phyloP scores from a whole-genome alignment of 345 rosid genomes.

The Microthlaspi erraticum region DNA sequence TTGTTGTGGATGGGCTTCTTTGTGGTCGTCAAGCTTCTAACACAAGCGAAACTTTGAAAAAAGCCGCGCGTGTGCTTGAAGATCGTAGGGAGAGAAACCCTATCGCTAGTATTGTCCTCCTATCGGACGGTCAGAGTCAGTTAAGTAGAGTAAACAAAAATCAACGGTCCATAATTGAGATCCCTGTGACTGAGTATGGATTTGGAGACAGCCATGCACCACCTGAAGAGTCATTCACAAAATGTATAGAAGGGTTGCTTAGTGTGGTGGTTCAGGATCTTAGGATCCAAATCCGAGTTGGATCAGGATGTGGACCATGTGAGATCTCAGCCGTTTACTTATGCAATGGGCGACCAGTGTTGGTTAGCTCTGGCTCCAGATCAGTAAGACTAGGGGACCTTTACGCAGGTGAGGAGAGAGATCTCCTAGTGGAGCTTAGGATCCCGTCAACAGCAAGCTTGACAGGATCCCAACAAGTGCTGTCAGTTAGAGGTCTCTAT shows the following conservation, averaged over 20 bases:
- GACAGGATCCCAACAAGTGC: constrained; percentile 52
- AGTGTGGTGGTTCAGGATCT: constrained; percentile 78
- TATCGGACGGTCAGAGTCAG: constrained; percentile 70
- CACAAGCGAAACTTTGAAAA: constrained; percentile 66
- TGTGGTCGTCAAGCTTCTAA: constrained; percentile 69
- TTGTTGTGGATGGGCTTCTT: constrained; percentile 61
- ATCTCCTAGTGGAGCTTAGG: constrained; percentile 69
- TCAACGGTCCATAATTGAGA: constrained; percentile 57
- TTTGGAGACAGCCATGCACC: constrained; percentile 59
- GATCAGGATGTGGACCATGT: constrained; percentile 64
- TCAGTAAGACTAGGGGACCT: constrained; percentile 75
- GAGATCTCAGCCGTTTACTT: constrained; percentile 81
- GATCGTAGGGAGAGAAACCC: constrained; percentile 84
- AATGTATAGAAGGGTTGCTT: constrained; percentile 62
- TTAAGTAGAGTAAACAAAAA: constrained; percentile 28
- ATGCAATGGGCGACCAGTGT: constrained; percentile 53
- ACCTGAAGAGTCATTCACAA: constrained; percentile 66
- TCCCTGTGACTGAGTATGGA: constrained; percentile 63
- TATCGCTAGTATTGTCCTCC: constrained; percentile 62
- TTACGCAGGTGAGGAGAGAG: constrained; percentile 81
- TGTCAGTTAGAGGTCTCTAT: constrained; percentile 65
- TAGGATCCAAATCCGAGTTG: constrained; percentile 66
- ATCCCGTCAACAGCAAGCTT: constrained; percentile 48
- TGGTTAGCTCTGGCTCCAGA: constrained; percentile 53
- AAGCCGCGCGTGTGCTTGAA: constrained; percentile 81